Evolutionary conservation across 2,329 filamentous ascomycete species (phyloP), one percentile per base, ranked within the genome.

Genomic region (Aspergillus unguis): DNA sequence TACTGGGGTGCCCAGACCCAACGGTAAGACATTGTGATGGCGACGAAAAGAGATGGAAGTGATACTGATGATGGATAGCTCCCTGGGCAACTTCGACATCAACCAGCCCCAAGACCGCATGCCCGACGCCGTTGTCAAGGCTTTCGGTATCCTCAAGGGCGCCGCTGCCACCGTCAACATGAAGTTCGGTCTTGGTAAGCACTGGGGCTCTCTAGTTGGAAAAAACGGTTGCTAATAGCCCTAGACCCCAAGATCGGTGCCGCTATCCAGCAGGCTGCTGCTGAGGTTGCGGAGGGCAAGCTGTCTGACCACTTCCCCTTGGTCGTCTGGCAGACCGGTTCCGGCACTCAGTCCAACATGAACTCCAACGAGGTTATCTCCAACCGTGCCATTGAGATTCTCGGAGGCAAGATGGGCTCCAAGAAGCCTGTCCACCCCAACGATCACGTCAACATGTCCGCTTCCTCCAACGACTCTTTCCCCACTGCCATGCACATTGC

Each of bases 281-380:
- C 86, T 58, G 94, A 99, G 79, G 92, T 99, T 37, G 92, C 92
- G 52, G 87, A 89, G 59, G 85, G 94, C 70, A 95, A 96, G 82
- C 86, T 97, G 65, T 75, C 95, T 68, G 92, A 96, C 75, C 92
- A 97, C 81, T 97, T 99, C 79, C 94, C 94, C 61, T 88, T 97
- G 56, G 92, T 97, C 52, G 92, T 99, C 70, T 99, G 94, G 94
- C 94, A 99, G 81, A 99, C 94, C 50, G 94, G 94, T 59, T 97
- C 94, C 46, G 94, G 94, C 71, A 97, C 94, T 29, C 94, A 97
- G 81, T 96, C 92, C 74, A 97, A 96, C 85, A 97, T 97, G 94
- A 99, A 99, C 79, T 92, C 92, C 72, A 99, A 99, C 80, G 94
- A 99, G 75, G 94, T 99, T 75, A 97, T 99, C 75, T 96, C 92